Percentiles rank a stretch among this genome's conserved stretches.
phyloP scores from a whole-genome alignment of 148 eudicot species.

The Amaranthus palmeri region DNA sequence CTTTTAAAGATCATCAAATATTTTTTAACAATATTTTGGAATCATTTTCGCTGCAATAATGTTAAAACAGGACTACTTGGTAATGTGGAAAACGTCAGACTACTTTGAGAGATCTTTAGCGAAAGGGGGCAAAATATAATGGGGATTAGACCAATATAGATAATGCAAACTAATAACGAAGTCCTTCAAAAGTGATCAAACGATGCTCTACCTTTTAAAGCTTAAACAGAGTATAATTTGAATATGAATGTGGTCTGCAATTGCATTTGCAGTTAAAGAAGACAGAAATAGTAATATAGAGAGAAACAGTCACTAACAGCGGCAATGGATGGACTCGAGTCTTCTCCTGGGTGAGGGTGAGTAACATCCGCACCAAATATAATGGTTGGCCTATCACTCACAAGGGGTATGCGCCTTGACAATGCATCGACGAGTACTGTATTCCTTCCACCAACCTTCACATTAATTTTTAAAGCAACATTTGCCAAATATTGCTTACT shows the following conservation, averaged over 20 bases:
- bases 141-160: too few species aligned
- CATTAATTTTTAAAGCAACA: slow-evolving; percentile 65
- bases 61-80: too few species aligned
- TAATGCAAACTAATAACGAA: too few species aligned
- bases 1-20: too few species aligned
- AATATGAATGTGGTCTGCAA: background rate
- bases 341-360: slow-evolving; percentile 83
- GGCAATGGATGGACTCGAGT: slow-evolving; percentile 77
- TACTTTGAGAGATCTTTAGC: too few species aligned
- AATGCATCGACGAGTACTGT: slow-evolving; percentile 67
- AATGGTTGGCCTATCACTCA: slow-evolving; percentile 63
- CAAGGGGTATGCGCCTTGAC: slow-evolving; percentile 57
- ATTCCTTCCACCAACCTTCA: slow-evolving; percentile 75
- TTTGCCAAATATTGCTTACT: slow-evolving; percentile 68
- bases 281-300: background rate
- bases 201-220: too few species aligned
- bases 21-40: too few species aligned
- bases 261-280: background rate
- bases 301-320: slow-evolving; percentile 40
- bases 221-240: background rate
- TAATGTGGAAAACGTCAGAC: too few species aligned
- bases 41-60: too few species aligned
- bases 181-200: too few species aligned
- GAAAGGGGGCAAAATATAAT: too few species aligned
- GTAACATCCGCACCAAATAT: slow-evolving; percentile 86